Evolutionary conservation across 2,329 filamentous ascomycete genomes (phyloP).

Genomic region (Hortaea werneckii): DNA sequence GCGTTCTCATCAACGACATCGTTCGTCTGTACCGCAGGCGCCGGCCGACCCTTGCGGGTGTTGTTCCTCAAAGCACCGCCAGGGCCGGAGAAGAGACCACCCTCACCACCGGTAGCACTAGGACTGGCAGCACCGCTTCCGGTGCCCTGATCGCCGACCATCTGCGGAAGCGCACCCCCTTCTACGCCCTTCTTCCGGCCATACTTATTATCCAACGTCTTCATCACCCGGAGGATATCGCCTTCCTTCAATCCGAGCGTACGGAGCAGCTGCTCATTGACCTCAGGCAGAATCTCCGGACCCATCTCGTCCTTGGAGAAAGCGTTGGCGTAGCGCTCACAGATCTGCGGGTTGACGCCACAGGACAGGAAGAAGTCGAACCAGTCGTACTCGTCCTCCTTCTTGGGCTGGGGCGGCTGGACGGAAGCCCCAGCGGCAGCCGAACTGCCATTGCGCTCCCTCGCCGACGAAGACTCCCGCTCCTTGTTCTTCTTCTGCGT

Average conservation of each 20-base stretch:
- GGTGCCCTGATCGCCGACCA: slow-evolving; percentile 38
- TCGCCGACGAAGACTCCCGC: slow-evolving; percentile 4
- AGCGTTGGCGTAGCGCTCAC: slow-evolving; percentile 84
- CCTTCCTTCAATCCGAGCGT: slow-evolving; percentile 91
- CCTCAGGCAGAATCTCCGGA: slow-evolving; percentile 81
- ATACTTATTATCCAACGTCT: slow-evolving; percentile 71
- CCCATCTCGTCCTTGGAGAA: slow-evolving; percentile 93
- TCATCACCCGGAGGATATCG: slow-evolving; percentile 93
- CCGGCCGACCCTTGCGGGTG: slow-evolving; percentile 80
- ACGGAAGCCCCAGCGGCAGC: slow-evolving; percentile 41
- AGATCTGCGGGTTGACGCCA: slow-evolving; percentile 84
- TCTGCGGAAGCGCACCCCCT: neutral
- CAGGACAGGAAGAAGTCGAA: slow-evolving; percentile 96
- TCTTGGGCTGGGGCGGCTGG: slow-evolving; percentile 41
- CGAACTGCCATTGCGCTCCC: slow-evolving; percentile 5
- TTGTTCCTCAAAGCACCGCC: slow-evolving; percentile 90
- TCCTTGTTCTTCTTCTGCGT: slow-evolving; percentile 41
- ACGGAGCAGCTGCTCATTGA: slow-evolving; percentile 70
- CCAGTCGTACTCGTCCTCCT: slow-evolving; percentile 84
- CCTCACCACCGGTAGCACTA: slow-evolving; percentile 29
- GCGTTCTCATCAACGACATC: slow-evolving; percentile 82
- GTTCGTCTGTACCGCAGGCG: slow-evolving; percentile 74
- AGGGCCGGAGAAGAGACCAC: slow-evolving; percentile 82
- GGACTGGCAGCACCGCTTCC: slow-evolving; percentile 41
- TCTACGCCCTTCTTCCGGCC: slow-evolving; percentile 41